Evolutionary conservation across 1,284 basidiomycete genomes (phyloP), one percentile per base, ranked within the genome.

Genomic region (Malassezia sympodialis): DNA sequence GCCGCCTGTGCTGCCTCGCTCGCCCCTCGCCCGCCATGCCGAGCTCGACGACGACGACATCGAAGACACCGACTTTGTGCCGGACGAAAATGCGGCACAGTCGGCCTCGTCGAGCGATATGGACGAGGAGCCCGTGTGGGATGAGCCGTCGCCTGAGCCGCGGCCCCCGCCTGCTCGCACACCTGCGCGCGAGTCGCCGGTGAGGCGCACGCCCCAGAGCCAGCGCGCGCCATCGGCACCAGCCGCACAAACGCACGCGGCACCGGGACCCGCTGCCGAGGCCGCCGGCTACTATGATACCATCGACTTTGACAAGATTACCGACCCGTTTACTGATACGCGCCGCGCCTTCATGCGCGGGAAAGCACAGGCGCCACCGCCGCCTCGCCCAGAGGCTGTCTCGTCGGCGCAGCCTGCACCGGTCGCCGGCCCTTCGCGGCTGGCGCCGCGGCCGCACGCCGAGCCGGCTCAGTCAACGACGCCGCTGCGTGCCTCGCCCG

Each of bases 291-390:
- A 24, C 27, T 57, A 52, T 34, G 43, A 51, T 8, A 40, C 30
- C 30, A 57, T 57, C 27, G 55, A 57, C 41, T 57, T 52, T 45
- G 55, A 57, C 44, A 51, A 57, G 32, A 57, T 57, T 21, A 52
- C 55, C 27, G 51, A 57, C 23, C 55, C 55, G 8, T 57, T 57
- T n/a, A 57, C 43, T 6, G 55, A 57, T 26, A 52, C 49, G n/a
- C 49, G 50, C 19, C 55, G 55, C 17, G 55, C 49, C 4, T 51
- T 51, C 15, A 57, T 57, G 55, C 55, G 55, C 15, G 55, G 52
- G 23, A n/a, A 34, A 11, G 31, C 52, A 12, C 14, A 19, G n/a
- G 40, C 39, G 49, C 50, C 50, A 4, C 42, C 46, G 2, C 34
- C 46, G 43, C 51, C 45, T 12, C 23, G n/a, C 10, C 28, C 49